A percentile compares a stretch with the other conserved stretches of the same genome.
Conservation (phyloP, 306 rosid genomes). For the Oxytropis ochrocephala region DNA sequence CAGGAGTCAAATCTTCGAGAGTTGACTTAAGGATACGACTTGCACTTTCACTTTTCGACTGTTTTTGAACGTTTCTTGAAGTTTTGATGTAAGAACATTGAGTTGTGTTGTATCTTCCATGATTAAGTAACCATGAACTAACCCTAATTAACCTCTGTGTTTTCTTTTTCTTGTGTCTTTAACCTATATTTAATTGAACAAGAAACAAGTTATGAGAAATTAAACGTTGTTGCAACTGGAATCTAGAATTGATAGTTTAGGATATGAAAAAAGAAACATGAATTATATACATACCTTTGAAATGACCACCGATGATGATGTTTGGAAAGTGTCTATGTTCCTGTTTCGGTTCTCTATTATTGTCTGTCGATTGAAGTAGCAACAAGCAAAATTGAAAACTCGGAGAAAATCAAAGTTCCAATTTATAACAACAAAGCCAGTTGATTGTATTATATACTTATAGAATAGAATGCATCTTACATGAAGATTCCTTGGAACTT, state of each 20-base stretch:
- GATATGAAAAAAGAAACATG: not conserved
- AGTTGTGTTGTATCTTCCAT: slow-evolving; percentile 5
- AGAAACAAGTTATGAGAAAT: not conserved
- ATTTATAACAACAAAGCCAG: too few relatives aligned
- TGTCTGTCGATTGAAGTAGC: not conserved
- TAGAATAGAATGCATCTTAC: too few relatives aligned
- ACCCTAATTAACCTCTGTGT: not conserved
- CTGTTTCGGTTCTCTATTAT: not conserved
- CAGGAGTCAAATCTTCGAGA: not conserved
- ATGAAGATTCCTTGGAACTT: too few relatives aligned
- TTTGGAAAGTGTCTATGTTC: not conserved
- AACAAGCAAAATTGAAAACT: too few relatives aligned
- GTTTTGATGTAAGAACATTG: not conserved
- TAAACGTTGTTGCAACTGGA: not conserved
- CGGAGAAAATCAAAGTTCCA: not conserved
- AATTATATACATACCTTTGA: not conserved
- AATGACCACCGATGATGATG: not conserved
- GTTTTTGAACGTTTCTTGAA: not conserved
- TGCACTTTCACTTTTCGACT: not conserved
- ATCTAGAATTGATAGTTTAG: not conserved
- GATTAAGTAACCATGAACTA: not conserved
- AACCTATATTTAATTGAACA: not conserved
- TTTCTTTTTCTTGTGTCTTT: not conserved
- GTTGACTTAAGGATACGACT: not conserved
- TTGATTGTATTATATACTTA: too few relatives aligned